Evolutionary conservation across 805 yeast species (phyloP).

Genomic region (Candida tallmaniae): DNA sequence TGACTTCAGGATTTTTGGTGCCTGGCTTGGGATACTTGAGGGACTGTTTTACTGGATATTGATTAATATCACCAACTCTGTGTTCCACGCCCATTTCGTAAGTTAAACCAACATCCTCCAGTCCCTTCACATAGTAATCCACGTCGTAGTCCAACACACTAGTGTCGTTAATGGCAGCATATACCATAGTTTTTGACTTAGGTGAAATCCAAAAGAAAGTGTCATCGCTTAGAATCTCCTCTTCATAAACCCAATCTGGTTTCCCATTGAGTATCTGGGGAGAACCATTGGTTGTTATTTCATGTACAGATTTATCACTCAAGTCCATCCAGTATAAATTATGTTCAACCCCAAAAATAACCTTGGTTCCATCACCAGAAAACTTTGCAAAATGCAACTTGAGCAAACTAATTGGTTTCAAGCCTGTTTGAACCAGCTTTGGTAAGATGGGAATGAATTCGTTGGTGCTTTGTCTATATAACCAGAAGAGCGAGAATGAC

Average conservation of each 20-base stretch:
- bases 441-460: constrained; percentile 33
- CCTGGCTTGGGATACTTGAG: constrained; percentile 78
- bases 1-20: constrained; percentile 49
- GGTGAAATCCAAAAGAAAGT: constrained; percentile 72
- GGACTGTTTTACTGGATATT: constrained; percentile 44
- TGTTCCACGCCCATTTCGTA: constrained; percentile 1
- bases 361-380: constrained; percentile 54
- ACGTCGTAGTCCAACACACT: constrained; percentile 49
- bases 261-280: constrained; percentile 55
- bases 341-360: constrained; percentile 54
- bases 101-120: constrained; percentile 10
- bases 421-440: constrained; percentile 3
- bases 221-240: constrained; percentile 62
- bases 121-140: constrained; percentile 44
- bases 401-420: constrained; percentile 13
- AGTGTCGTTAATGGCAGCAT: constrained; percentile 55
- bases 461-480: constrained; percentile 22
- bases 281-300: constrained; percentile 51
- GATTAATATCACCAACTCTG: constrained; percentile 17
- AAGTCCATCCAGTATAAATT: constrained; percentile 49
- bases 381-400: constrained; percentile 52
- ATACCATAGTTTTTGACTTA: constrained; percentile 52
- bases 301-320: constrained; percentile 12
- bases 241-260: constrained; percentile 85
- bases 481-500: constrained; percentile 34